Evolutionary conservation across 768 basidiomycete genomes (phyloP), one percentile per base, ranked within the genome.

Genomic region (Lentinula edodes): DNA sequence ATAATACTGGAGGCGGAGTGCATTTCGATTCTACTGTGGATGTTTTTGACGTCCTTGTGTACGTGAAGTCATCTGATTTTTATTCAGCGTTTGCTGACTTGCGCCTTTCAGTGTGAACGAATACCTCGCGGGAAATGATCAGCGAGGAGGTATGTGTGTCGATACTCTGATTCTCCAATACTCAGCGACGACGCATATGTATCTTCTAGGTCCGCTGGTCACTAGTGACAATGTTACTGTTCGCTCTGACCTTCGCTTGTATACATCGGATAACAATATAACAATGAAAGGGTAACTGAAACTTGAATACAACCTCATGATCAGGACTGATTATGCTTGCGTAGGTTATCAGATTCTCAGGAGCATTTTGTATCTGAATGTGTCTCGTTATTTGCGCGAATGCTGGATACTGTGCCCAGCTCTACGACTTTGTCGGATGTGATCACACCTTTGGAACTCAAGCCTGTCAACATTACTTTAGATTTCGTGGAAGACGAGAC

Each of bases 211-310:
- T 15, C 67, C 69, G 2, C 64, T 70, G 5, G 67, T 70, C 18
- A 66, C 65, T 20, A 63, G 56, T 23, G 58, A 60, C n/a, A 70
- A 69, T 42, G 61, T 64, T 12, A 69, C 68, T 10, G 60, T 65
- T 18, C 65, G 65, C n/a, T 70, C 69, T 15, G 69, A 70, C 61
- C 56, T 68, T 16, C 55, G 68, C n/a, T 52, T 70, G 3, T 70
- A 67, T 34, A 50, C 52, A 0, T 63, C 62, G 3, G 69, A 70
- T 53, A 65, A 63, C 18, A 70, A 69, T 32, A 60, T 60, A 4
- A 70, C 68, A 13, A 66, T 70, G 50, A 52, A 52, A 45, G 55
- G 50, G 69, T 70, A 48, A 12, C 50, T 56, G 6, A 18, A n/a
- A 16, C 12, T 41, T 53, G 2, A 10, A 18, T 18, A 9, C 35